These are phyloP conservation scores for Aspergillus sp. DNA, from an alignment of 2,329 filamentous ascomycete genomes.

Conservation along the genomic window DNA sequence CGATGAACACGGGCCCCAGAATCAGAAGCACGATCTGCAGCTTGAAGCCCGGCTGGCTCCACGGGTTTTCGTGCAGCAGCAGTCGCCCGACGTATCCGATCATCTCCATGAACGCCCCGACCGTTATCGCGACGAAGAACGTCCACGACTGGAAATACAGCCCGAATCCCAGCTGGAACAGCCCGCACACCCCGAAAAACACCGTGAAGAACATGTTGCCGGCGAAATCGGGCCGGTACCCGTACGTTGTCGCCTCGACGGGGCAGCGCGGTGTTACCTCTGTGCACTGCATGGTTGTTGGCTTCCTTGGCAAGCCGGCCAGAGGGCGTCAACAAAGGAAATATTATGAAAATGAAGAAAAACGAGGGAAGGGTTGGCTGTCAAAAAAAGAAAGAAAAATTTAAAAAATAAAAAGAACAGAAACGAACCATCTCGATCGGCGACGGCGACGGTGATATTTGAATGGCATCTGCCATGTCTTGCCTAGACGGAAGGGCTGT, in stretches of 20 bases:
- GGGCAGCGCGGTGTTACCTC: constrained; percentile 33
- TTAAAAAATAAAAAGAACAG: not conserved
- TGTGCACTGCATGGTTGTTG: no score
- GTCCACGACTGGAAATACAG: constrained; percentile 47
- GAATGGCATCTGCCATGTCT: not conserved
- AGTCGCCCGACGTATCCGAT: constrained; percentile 50
- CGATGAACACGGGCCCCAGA: constrained; percentile 48
- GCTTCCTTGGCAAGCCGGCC: no score
- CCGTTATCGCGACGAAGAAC: constrained; percentile 41
- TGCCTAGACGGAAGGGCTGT: no score
- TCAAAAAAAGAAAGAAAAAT: constrained; percentile 1
- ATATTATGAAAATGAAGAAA: not conserved
- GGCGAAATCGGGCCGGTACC: constrained; percentile 44
- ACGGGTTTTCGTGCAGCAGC: constrained; percentile 46
- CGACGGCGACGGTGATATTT: not conserved
- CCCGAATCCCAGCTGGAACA: constrained; percentile 42
- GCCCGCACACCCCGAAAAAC: constrained; percentile 41
- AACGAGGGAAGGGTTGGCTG: constrained; percentile 1
- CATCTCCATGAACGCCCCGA: constrained; percentile 43
- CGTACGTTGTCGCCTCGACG: constrained; percentile 41
- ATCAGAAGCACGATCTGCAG: constrained; percentile 48
- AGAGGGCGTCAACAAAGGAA: no score
- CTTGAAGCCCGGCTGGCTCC: constrained; percentile 40
- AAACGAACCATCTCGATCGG: not conserved
- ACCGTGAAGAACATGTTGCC: constrained; percentile 46